phyloP scores from a whole-genome alignment of 2,329 filamentous ascomycete species.

The Sclerotinia trifoliorum region DNA sequence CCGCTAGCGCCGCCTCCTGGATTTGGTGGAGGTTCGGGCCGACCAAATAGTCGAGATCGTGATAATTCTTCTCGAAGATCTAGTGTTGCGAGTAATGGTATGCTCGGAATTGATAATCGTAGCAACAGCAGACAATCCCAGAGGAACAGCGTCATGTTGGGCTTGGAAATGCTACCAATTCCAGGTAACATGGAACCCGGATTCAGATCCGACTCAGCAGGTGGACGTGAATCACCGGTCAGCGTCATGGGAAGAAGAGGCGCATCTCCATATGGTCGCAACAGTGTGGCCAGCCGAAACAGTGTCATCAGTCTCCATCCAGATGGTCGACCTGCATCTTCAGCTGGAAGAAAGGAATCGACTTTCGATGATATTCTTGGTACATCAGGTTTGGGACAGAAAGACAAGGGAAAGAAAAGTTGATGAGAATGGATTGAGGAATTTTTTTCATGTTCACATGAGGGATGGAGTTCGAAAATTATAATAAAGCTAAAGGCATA shows the following conservation, averaged over 20 bases:
- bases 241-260: conserved; percentile 10
- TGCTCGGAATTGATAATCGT: conserved; percentile 5
- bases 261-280: conserved; percentile 15
- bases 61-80: conserved; percentile 20
- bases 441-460: conserved; percentile 11
- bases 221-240: conserved; percentile 5
- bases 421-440: background rate
- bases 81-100: conserved; percentile 17
- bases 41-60: conserved; percentile 29
- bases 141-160: conserved; percentile 36
- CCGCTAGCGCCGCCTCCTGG: conserved; percentile 36
- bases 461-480: conserved; percentile 8
- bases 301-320: background rate
- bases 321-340: conserved; percentile 6
- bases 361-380: conserved; percentile 53
- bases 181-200: conserved; percentile 24
- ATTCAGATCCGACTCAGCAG: conserved; percentile 3
- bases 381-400: conserved; percentile 43
- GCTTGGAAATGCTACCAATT: conserved; percentile 36
- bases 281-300: background rate
- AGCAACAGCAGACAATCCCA: conserved; percentile 25
- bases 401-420: conserved; percentile 36
- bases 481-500: background rate
- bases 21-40: conserved; percentile 30
- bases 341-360: conserved; percentile 22